Conservation (phyloP, 441 rosid species). For the Macaranga tanarius region DNA sequence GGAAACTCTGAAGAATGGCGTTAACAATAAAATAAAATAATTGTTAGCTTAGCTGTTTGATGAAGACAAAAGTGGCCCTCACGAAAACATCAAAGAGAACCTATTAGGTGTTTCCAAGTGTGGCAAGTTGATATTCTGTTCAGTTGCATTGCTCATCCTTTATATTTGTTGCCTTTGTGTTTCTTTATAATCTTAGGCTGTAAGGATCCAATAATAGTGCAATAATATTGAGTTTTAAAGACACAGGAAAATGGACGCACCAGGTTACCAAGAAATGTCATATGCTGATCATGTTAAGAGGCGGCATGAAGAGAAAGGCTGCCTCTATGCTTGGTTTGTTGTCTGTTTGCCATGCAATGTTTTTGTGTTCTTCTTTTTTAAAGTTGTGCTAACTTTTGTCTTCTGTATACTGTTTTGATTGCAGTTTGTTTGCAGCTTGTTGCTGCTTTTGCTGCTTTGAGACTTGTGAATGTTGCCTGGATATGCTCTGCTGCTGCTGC, state of each 20-base stretch:
- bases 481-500: slow-evolving; percentile 31
- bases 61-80: not conserved
- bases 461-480: slow-evolving; percentile 37
- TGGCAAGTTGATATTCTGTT: not conserved
- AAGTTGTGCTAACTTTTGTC: not conserved
- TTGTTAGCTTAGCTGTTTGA: not conserved
- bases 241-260: slow-evolving; percentile 31
- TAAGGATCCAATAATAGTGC: too few species aligned
- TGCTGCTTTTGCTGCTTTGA: slow-evolving; percentile 44
- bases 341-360: slow-evolving; percentile 1
- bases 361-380: not conserved
- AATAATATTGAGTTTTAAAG: too few species aligned
- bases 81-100: not conserved
- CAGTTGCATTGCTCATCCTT: not conserved
- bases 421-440: slow-evolving; percentile 35
- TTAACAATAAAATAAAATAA: not conserved
- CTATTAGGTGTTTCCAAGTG: not conserved
- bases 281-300: slow-evolving; percentile 34
- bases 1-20: not conserved
- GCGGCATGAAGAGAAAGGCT: slow-evolving; percentile 44
- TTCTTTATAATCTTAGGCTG: not conserved
- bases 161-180: not conserved
- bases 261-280: slow-evolving; percentile 35
- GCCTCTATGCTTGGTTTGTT: slow-evolving; percentile 41
- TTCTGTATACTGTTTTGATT: not conserved